Evolutionary conservation across 805 yeast genomes (phyloP).

Genomic region (Saturnispora kantuleensis): DNA sequence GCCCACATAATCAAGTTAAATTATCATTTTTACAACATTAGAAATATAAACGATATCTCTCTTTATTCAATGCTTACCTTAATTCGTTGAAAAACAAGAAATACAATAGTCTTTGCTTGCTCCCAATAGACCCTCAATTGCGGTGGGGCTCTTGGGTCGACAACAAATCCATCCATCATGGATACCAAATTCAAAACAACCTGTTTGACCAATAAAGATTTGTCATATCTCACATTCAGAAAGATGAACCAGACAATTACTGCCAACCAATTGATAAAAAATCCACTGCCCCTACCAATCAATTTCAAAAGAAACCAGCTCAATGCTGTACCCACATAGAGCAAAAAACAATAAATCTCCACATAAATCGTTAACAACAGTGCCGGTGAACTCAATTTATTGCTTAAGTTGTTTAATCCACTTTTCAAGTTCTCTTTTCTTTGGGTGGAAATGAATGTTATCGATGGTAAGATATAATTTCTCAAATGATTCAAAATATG

Average conservation of each 20-base stretch:
- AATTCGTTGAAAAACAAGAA: neutral
- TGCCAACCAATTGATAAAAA: slow-evolving; percentile 38
- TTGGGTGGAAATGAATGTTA: slow-evolving; percentile 10
- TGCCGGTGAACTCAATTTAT: slow-evolving; percentile 46
- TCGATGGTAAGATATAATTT: slow-evolving; percentile 55
- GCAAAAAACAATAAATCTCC: slow-evolving; percentile 30
- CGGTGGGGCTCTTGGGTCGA: slow-evolving; percentile 42
- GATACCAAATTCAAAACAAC: slow-evolving; percentile 9
- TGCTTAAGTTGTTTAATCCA: slow-evolving; percentile 35
- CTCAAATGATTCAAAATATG: slow-evolving; percentile 68
- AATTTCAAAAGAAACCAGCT: slow-evolving; percentile 9
- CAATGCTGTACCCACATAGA: slow-evolving; percentile 30
- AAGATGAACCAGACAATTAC: slow-evolving; percentile 48
- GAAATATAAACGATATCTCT: neutral
- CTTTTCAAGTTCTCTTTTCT: slow-evolving; percentile 9
- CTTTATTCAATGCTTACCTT: neutral
- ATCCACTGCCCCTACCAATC: slow-evolving; percentile 12
- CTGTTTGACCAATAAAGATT: slow-evolving; percentile 59
- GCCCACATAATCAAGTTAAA: too few species aligned
- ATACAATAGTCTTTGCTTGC: slow-evolving; percentile 27
- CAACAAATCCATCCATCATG: slow-evolving; percentile 34
- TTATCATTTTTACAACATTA: too few species aligned
- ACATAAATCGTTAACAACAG: slow-evolving; percentile 50
- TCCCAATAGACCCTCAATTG: slow-evolving; percentile 38
- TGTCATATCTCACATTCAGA: slow-evolving; percentile 69